phyloP scores from a whole-genome alignment of 345 rosid species.

The Salix udensis region DNA sequence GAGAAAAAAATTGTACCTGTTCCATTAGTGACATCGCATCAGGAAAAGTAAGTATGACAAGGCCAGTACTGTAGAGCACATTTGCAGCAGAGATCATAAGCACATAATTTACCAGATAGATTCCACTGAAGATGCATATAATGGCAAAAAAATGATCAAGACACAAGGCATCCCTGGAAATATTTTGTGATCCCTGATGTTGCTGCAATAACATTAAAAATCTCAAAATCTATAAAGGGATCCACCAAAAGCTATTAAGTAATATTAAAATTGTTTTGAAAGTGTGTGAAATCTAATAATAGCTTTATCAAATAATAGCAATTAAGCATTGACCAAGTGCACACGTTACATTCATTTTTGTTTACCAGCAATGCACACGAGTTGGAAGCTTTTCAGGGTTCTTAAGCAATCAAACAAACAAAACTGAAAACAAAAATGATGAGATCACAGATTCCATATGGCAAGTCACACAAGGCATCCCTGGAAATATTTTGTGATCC shows the following conservation, averaged over 20 bases:
- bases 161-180: conserved; percentile 57
- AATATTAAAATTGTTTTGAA: neutral
- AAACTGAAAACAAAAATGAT: neutral
- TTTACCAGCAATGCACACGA: neutral
- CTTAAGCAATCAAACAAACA: neutral
- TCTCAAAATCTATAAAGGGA: conserved; percentile 12
- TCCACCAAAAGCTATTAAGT: neutral
- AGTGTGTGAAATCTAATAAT: too few species aligned
- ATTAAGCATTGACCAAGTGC: neutral
- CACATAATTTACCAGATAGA: conserved; percentile 63
- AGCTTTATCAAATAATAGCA: neutral
- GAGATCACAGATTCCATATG: neutral
- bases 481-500: conserved; percentile 44
- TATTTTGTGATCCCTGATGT: conserved; percentile 41
- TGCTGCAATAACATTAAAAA: conserved; percentile 41
- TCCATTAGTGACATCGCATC: conserved; percentile 89
- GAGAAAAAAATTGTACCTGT: conserved; percentile 47
- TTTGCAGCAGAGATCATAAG: conserved; percentile 83
- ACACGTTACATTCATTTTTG: neutral
- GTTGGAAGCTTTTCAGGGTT: neutral
- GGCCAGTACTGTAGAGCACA: conserved; percentile 69
- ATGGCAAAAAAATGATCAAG: conserved; percentile 72
- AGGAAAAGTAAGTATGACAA: conserved; percentile 73
- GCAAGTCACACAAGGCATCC: conserved; percentile 41
- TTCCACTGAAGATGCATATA: conserved; percentile 63